Evolutionary conservation across 805 yeast genomes (phyloP).

Genomic region (Priceomyces melissophilus): DNA sequence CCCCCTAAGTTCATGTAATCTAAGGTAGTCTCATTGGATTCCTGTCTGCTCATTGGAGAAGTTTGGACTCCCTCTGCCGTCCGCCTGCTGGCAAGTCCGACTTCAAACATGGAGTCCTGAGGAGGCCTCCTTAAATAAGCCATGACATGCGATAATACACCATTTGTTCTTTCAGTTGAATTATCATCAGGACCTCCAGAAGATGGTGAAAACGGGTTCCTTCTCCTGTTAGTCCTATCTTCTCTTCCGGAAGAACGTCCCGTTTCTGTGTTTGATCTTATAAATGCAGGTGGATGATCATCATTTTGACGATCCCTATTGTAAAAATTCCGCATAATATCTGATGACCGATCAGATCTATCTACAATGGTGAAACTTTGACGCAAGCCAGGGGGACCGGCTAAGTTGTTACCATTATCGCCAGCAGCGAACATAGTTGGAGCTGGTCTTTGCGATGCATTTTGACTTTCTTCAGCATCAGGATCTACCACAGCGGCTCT

Average conservation of each 20-base stretch:
- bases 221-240: slow-evolving; percentile 8
- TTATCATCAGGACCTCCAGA: not conserved
- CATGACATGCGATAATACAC: slow-evolving; percentile 18
- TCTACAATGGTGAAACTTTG: slow-evolving; percentile 4
- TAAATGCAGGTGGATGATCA: no score
- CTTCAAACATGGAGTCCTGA: slow-evolving; percentile 33
- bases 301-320: no score
- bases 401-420: not conserved
- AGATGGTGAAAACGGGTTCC: not conserved
- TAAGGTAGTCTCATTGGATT: slow-evolving; percentile 14
- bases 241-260: slow-evolving; percentile 2
- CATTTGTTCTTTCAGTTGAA: slow-evolving; percentile 1
- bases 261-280: not conserved
- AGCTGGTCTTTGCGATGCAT: not conserved
- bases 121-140: slow-evolving; percentile 17
- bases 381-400: not conserved
- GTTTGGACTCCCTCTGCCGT: slow-evolving; percentile 46
- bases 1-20: slow-evolving; percentile 27
- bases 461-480: slow-evolving; percentile 4
- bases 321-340: slow-evolving; percentile 1
- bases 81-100: slow-evolving; percentile 49
- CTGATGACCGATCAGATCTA: slow-evolving; percentile 4
- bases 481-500: slow-evolving; percentile 48
- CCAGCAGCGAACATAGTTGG: slow-evolving; percentile 1
- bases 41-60: slow-evolving; percentile 10